A percentile compares a stretch with the other conserved stretches of the same genome.
Evolutionary conservation across 306 rosid species (phyloP).

Genomic region (Pterocarpus santalinus): DNA sequence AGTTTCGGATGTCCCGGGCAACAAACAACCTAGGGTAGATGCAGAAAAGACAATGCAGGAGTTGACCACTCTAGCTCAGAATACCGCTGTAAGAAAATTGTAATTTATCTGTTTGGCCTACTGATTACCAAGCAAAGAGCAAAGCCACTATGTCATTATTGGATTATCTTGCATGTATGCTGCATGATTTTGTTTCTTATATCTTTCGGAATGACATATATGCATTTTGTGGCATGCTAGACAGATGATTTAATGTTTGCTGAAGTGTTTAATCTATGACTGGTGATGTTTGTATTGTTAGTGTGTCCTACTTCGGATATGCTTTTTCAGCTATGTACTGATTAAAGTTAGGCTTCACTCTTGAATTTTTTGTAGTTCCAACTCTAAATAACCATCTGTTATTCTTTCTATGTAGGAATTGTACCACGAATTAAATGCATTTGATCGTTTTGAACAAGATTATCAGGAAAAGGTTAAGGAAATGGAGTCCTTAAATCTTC

Average conservation of each 20-base stretch:
- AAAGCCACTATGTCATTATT: not conserved
- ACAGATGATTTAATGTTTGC: not conserved
- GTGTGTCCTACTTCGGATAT: slow-evolving; percentile 12
- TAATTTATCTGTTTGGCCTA: slow-evolving; percentile 21
- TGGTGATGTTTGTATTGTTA: slow-evolving; percentile 8
- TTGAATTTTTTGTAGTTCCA: not conserved
- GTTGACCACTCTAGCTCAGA: slow-evolving; percentile 65
- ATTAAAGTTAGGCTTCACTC: slow-evolving; percentile 10
- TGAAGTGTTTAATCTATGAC: slow-evolving; percentile 8
- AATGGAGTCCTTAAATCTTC: slow-evolving; percentile 75
- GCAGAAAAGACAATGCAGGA: slow-evolving; percentile 76
- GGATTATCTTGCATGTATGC: slow-evolving; percentile 8
- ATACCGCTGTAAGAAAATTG: slow-evolving; percentile 78
- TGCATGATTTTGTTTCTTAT: slow-evolving; percentile 21
- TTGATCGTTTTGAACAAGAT: slow-evolving; percentile 89
- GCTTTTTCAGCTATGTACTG: not conserved
- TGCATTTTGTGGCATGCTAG: slow-evolving; percentile 25
- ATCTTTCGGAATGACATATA: not conserved
- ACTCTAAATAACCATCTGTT: slow-evolving; percentile 36
- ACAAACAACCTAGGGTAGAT: slow-evolving; percentile 59
- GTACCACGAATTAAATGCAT: slow-evolving; percentile 75
- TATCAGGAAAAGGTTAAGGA: slow-evolving; percentile 74
- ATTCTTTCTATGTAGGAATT: slow-evolving; percentile 64
- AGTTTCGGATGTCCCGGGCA: slow-evolving; percentile 57
- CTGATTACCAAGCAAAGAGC: no score